Evolutionary conservation across 2,329 filamentous ascomycete genomes (phyloP).

Genomic region (Sclerotiophoma versabilis): DNA sequence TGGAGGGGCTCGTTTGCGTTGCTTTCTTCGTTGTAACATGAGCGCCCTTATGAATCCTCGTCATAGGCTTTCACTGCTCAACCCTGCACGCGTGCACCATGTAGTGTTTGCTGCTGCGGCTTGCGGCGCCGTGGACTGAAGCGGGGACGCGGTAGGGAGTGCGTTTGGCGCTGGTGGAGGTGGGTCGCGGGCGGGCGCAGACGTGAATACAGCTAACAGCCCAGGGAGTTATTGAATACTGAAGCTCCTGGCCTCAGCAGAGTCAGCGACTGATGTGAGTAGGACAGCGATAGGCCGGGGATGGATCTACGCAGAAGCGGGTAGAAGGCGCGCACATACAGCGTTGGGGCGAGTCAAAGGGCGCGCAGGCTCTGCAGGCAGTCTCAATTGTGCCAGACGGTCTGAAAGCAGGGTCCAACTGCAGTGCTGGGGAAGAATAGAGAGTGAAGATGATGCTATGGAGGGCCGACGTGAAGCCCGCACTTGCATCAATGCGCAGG

Average conservation of each 20-base stretch:
- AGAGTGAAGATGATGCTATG: slow-evolving; percentile 46
- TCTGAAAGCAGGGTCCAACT: slow-evolving; percentile 30
- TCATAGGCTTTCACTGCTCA: slow-evolving; percentile 44
- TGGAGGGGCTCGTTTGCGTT: slow-evolving; percentile 53
- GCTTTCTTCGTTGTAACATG: slow-evolving; percentile 60
- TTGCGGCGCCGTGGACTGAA: slow-evolving; percentile 6
- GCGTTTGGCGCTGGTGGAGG: slow-evolving; percentile 17
- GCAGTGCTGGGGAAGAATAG: slow-evolving; percentile 48
- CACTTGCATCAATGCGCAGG: slow-evolving; percentile 9
- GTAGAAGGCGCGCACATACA: slow-evolving; percentile 41
- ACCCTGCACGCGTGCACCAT: slow-evolving; percentile 39
- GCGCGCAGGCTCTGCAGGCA: slow-evolving; percentile 35
- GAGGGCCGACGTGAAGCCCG: slow-evolving; percentile 26
- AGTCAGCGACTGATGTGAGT: slow-evolving; percentile 32
- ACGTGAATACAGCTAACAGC: slow-evolving; percentile 12
- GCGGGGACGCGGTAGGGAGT: slow-evolving; percentile 26
- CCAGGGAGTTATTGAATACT: slow-evolving; percentile 28
- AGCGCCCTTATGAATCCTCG: slow-evolving; percentile 45
- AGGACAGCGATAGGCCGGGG: slow-evolving; percentile 15
- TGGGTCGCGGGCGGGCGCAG: slow-evolving; percentile 4
- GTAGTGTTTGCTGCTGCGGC: slow-evolving; percentile 18
- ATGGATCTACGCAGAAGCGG: slow-evolving; percentile 25
- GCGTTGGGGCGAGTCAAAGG: slow-evolving; percentile 23
- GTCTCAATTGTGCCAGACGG: slow-evolving; percentile 43
- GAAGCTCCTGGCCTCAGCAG: slow-evolving; percentile 22